phyloP scores from a whole-genome alignment of 1,139 yeast species.

The Lodderomyces theae region DNA sequence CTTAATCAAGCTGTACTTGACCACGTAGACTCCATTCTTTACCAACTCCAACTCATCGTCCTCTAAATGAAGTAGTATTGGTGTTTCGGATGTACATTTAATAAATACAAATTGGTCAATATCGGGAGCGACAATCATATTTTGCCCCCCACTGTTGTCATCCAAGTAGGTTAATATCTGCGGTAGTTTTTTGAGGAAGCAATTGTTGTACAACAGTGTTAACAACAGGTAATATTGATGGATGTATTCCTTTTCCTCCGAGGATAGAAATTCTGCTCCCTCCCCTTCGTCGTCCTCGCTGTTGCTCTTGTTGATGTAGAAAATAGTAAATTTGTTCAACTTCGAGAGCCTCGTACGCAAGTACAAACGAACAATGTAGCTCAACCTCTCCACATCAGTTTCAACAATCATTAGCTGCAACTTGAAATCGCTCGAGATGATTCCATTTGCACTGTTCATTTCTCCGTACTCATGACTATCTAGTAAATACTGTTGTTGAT shows the following conservation, averaged over 20 bases:
- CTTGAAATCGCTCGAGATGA: conserved; percentile 62
- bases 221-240: conserved; percentile 61
- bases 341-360: conserved; percentile 73
- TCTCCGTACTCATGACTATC: conserved; percentile 53
- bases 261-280: conserved; percentile 43
- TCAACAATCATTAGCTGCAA: conserved; percentile 80
- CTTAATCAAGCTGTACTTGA: conserved; percentile 60
- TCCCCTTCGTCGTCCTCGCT: conserved; percentile 19
- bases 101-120: conserved; percentile 73
- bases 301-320: conserved; percentile 34
- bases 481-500: conserved; percentile 72
- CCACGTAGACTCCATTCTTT: conserved; percentile 70
- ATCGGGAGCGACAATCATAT: conserved; percentile 81
- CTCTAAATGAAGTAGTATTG: conserved; percentile 26
- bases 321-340: conserved; percentile 66
- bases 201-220: conserved; percentile 61
- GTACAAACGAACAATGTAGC: conserved; percentile 75
- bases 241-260: conserved; percentile 62
- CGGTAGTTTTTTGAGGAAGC: conserved; percentile 70
- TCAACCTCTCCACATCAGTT: conserved; percentile 85
- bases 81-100: conserved; percentile 40
- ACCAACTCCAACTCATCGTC: conserved; percentile 64
- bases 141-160: conserved; percentile 70
- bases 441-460: conserved; percentile 37
- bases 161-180: conserved; percentile 66